Evolutionary conservation across 192 early-diverging fungal genomes (phyloP).

Genomic region (Coemansia sp.): DNA sequence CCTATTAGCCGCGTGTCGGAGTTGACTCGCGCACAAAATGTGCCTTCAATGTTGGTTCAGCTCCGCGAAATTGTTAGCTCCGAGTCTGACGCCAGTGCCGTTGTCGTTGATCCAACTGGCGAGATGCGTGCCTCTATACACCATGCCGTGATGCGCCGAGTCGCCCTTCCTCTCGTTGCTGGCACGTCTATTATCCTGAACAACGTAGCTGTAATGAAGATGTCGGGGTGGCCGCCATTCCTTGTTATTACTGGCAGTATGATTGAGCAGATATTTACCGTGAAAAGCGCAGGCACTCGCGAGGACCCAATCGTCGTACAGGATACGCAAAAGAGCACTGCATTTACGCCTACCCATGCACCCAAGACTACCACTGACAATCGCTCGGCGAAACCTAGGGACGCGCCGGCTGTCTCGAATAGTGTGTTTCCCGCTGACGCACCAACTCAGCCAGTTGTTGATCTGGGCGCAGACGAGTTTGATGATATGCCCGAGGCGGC

Average conservation of each 20-base stretch:
- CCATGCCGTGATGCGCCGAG: constrained; percentile 26
- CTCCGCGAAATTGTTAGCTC: constrained; percentile 38
- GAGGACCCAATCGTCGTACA: constrained; percentile 35
- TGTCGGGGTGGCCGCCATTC: constrained; percentile 38
- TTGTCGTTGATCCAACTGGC: constrained; percentile 52
- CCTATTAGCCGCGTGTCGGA: constrained; percentile 38
- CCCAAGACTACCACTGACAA: background rate
- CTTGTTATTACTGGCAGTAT: constrained; percentile 39
- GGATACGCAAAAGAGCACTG: constrained; percentile 25
- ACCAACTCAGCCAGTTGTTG: background rate
- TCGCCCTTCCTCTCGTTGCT: constrained; percentile 25
- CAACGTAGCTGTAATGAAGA: constrained; percentile 38
- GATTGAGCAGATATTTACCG: constrained; percentile 46
- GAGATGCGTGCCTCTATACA: constrained; percentile 53
- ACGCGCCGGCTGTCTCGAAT: background rate
- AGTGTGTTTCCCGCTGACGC: background rate
- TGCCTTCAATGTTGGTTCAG: constrained; percentile 45
- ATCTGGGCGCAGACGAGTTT: background rate
- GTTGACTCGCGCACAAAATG: constrained; percentile 19
- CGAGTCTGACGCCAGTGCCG: constrained; percentile 36
- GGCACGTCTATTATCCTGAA: constrained; percentile 46
- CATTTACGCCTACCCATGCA: background rate
- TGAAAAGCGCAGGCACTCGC: constrained; percentile 27
- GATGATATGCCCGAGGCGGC: background rate
- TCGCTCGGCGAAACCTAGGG: background rate